Evolutionary conservation across 2,329 filamentous ascomycete genomes (phyloP), one percentile per base, ranked within the genome.

Genomic region (Fusarium azukiicola): DNA sequence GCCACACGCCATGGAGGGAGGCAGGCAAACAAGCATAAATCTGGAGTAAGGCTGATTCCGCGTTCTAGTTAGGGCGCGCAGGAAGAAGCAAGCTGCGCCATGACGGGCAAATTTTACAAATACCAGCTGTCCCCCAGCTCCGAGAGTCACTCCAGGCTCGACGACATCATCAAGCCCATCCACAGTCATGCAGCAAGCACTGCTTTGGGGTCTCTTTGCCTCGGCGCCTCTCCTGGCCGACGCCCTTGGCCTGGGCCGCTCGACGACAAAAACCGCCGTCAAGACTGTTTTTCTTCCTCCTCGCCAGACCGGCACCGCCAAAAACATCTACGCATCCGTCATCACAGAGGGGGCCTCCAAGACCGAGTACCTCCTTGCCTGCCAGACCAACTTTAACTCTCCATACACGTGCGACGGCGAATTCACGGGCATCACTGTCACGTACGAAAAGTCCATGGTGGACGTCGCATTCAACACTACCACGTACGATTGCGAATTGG

Each of bases 351-450:
- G 72, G 6, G 74, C 61, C 2, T 78, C 79, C 42, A 76, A 67
- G 23, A 83, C 81, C 1, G 69, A 83, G 49, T 83, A 83, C 46
- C 73, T 83, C 7, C 73, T 83, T 4, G 82, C 80, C 6, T 83
- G 82, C 6, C 74, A 81, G 16, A 79, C 80, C 32, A 68, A 74
- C 36, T 79, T 83, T 5, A 46, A 42, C 19, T 64, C 68, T 4
- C 68, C 81, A 5, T 79, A 83, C 6, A 75, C 70, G 0, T 83
- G 82, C 72, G 73, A 74, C 12, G 80, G 80, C 6, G 77, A 81
- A 16, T 83, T 79, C 14, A 77, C 69, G 0, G 81, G 79, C 1
- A 61, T 83, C 0, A 83, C 82, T 1, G 73, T 79, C 40, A 83
- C 82, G 2, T 80, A 78, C 17, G 69, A 75, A 23, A 49, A 64